Percentiles rank a stretch among this genome's conserved stretches.
Evolutionary conservation across 257 asterid species (phyloP).

Genomic region (Petrea volubilis): DNA sequence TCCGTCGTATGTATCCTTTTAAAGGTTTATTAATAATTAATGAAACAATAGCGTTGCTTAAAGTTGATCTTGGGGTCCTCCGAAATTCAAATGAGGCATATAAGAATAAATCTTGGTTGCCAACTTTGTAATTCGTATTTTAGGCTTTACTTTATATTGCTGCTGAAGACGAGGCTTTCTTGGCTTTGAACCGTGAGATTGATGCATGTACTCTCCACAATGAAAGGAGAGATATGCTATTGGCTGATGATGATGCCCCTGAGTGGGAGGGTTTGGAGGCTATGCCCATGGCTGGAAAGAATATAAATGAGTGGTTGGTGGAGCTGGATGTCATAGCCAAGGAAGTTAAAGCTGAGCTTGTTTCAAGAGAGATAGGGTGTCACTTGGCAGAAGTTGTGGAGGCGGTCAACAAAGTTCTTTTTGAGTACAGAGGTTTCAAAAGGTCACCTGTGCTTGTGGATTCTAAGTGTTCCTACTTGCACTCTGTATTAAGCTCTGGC

Average conservation of each 20-base stretch:
- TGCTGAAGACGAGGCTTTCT: slow-evolving; percentile 82
- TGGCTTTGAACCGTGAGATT: slow-evolving; percentile 68
- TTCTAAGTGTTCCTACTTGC: slow-evolving; percentile 82
- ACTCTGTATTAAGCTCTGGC: slow-evolving; percentile 75
- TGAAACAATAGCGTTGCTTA: not conserved
- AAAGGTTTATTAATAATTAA: slow-evolving; percentile 11
- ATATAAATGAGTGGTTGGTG: slow-evolving; percentile 65
- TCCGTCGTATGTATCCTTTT: not conserved
- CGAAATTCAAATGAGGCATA: not conserved
- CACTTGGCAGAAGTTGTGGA: slow-evolving; percentile 76
- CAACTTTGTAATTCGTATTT: not conserved
- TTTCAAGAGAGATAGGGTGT: slow-evolving; percentile 82
- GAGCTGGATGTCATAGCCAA: slow-evolving; percentile 78
- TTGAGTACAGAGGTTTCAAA: slow-evolving; percentile 71
- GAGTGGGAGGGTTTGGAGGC: slow-evolving; percentile 58
- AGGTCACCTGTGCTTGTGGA: slow-evolving; percentile 74
- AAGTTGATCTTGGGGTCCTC: slow-evolving; percentile 13
- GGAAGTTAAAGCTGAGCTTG: slow-evolving; percentile 91
- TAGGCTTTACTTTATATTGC: slow-evolving; percentile 87
- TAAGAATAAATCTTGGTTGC: not conserved
- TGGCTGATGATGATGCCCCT: slow-evolving; percentile 31
- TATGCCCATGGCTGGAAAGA: slow-evolving; percentile 82
- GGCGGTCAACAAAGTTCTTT: slow-evolving; percentile 83
- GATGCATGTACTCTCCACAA: slow-evolving; percentile 55
- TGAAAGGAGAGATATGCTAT: slow-evolving; percentile 51